A percentile compares a stretch with the other conserved stretches of the same genome.
Evolutionary conservation across 1,284 basidiomycete species (phyloP).

Genomic region (Gomphus bonarii): DNA sequence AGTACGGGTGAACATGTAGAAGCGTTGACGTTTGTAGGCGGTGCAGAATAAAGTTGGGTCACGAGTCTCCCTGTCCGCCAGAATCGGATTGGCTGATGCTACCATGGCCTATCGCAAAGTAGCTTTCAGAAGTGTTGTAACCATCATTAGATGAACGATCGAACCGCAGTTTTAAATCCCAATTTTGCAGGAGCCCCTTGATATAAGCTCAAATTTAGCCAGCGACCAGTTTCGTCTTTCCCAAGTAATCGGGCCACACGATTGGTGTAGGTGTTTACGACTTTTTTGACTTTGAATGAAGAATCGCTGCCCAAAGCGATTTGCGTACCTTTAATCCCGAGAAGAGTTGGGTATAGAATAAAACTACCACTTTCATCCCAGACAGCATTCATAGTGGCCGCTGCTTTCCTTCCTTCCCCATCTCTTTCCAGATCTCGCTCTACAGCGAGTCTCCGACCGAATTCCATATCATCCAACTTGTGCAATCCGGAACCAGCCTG

Average conservation of each 20-base stretch:
- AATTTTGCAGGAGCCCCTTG: constrained; percentile 91
- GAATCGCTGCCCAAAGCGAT: neutral
- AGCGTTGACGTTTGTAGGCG: constrained; percentile 88
- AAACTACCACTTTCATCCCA: constrained; percentile 98
- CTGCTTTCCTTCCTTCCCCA: constrained; percentile 57
- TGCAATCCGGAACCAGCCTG: constrained; percentile 86
- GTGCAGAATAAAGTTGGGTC: constrained; percentile 94
- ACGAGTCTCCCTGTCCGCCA: constrained; percentile 71
- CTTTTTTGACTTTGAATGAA: constrained; percentile 29
- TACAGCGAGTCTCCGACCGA: constrained; percentile 86
- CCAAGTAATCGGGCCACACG: constrained; percentile 85
- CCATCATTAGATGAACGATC: constrained; percentile 19
- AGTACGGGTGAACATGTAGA: constrained; percentile 93
- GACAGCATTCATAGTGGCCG: constrained; percentile 74
- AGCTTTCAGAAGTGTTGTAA: neutral
- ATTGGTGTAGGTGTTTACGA: constrained; percentile 92
- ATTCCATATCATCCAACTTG: constrained; percentile 98
- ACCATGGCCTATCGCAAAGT: constrained; percentile 67
- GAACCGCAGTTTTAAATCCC: constrained; percentile 68
- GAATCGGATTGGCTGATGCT: constrained; percentile 89
- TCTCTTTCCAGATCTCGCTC: constrained; percentile 87
- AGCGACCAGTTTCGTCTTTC: constrained; percentile 90
- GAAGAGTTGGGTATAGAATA: constrained; percentile 83
- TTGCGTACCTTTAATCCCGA: constrained; percentile 85
- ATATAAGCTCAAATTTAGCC: constrained; percentile 82